Conservation (phyloP, 208 protist genomes). For the Endotrypanum monterogeii region DNA sequence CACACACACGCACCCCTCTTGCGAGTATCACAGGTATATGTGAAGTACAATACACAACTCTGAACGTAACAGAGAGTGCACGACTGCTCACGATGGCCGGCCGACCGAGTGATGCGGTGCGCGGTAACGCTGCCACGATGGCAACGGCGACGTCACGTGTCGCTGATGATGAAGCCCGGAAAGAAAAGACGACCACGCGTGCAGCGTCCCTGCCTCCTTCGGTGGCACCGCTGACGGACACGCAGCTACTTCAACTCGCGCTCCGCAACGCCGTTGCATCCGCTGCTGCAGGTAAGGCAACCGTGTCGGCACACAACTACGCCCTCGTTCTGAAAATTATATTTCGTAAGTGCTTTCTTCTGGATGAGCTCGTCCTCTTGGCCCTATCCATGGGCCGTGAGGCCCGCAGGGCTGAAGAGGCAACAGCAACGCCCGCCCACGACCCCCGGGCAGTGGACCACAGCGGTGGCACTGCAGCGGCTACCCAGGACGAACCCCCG, state of each 20-base stretch:
- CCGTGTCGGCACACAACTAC: constrained; percentile 55
- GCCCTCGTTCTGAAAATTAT: constrained; percentile 56
- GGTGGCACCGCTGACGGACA: constrained; percentile 31
- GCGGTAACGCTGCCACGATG: background rate
- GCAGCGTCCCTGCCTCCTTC: background rate
- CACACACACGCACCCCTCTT: background rate
- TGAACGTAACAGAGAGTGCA: background rate
- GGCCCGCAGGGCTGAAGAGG: background rate
- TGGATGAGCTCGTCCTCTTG: constrained; percentile 56
- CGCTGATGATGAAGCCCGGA: background rate
- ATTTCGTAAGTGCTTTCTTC: constrained; percentile 49
- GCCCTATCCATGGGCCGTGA: constrained; percentile 36
- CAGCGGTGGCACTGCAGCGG: background rate
- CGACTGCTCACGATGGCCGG: background rate
- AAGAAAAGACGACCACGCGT: background rate
- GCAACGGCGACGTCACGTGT: background rate
- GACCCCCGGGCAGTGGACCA: background rate
- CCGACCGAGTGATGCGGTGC: background rate
- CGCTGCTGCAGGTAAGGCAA: constrained; percentile 30
- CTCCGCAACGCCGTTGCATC: constrained; percentile 39
- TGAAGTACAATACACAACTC: background rate
- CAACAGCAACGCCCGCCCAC: background rate
- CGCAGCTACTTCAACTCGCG: constrained; percentile 38
- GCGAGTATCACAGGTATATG: no score
- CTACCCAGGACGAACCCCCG: background rate